A percentile compares a stretch with the other conserved stretches of the same genome.
Conservation (phyloP, 345 rosid genomes). For the Combretum micranthum region DNA sequence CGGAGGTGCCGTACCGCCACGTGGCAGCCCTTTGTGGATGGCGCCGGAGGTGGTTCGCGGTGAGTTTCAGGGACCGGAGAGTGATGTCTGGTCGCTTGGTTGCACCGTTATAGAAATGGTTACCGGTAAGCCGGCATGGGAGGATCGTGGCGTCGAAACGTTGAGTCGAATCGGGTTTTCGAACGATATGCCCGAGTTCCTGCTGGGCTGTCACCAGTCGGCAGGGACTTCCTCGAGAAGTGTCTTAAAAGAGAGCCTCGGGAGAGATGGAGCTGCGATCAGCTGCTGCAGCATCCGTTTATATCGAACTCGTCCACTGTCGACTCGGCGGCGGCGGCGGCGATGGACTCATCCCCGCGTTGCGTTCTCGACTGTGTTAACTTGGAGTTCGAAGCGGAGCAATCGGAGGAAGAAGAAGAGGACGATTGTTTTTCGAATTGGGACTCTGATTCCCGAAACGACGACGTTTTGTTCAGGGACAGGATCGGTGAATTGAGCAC, state of each 20-base stretch:
- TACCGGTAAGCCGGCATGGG: slow-evolving; percentile 71
- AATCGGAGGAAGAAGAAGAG: slow-evolving; percentile 6
- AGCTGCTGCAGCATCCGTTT: slow-evolving; percentile 63
- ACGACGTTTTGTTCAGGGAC: slow-evolving; percentile 7
- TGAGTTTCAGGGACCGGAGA: slow-evolving; percentile 66
- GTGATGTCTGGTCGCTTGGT: slow-evolving; percentile 81
- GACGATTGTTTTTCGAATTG: slow-evolving; percentile 5
- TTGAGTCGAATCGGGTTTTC: slow-evolving; percentile 54
- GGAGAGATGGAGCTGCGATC: slow-evolving; percentile 68
- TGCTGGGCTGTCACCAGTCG: slow-evolving; percentile 31
- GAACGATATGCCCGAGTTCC: slow-evolving; percentile 34
- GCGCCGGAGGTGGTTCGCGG: slow-evolving; percentile 79
- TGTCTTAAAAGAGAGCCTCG: slow-evolving; percentile 46
- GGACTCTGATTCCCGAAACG: background rate
- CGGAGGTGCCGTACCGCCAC: slow-evolving; percentile 35
- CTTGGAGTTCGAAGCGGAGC: slow-evolving; percentile 37
- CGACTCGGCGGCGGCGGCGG: background rate
- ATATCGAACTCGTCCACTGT: slow-evolving; percentile 19
- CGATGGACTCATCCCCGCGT: slow-evolving; percentile 54
- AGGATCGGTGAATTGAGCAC: slow-evolving; percentile 36
- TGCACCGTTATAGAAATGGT: slow-evolving; percentile 74
- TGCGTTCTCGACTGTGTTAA: slow-evolving; percentile 54
- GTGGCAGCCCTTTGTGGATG: slow-evolving; percentile 93
- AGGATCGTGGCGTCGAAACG: slow-evolving; percentile 44
- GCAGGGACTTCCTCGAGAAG: slow-evolving; percentile 55